Evolutionary conservation across 176 grass and related monocot species (phyloP), one percentile per base, ranked within the genome.

Genomic region (Rhynchospora pubera): DNA sequence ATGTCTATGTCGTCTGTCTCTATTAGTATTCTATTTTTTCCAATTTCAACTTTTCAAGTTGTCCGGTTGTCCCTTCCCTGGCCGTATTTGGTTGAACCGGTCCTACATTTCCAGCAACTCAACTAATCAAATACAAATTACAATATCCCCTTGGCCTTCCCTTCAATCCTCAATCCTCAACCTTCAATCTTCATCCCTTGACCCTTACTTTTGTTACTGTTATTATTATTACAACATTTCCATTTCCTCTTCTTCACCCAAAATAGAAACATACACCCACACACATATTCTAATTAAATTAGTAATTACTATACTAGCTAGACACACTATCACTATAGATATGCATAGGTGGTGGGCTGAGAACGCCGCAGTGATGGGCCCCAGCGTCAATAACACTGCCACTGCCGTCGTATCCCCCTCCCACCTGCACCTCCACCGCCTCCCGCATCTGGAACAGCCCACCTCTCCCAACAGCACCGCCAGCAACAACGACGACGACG

Each of bases 281-380:
- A 6, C 66, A 88, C 56, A 58, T 58, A 18, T 58, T 7, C 6
- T 28, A 28, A 28, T 28, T 28, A 28, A n/a, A n/a, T n/a, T n/a
- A n/a, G 26, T 28, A 28, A 28, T 28, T 28, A 28, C 26, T 56
- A 82, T 84, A 57, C 61, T 43, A 65, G 16, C n/a, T n/a, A n/a
- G n/a, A 53, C 28, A 42, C 65, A 28, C 26, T 28, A 28, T n/a
- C n/a, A n/a, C n/a, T n/a, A n/a, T 28, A 28, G 26, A 28, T 28
- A 28, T 28, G 78, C 88, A 92, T 77, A 85, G 90, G 88, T 94
- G 94, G 94, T 84, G 89, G 89, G 88, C 91, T 53, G 89, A 84
- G 45, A 82, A 48, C 63, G 79, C 59, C 51, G 89, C 85, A 57
- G 93, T 97, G 93, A 97, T 97, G 93, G 88, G 90, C 24, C 19